Percentiles rank a stretch among this genome's conserved stretches.
These are phyloP conservation scores for Acanthamoeba culbertsoni DNA, from an alignment of 208 protist species.

Conservation along the genomic window DNA sequence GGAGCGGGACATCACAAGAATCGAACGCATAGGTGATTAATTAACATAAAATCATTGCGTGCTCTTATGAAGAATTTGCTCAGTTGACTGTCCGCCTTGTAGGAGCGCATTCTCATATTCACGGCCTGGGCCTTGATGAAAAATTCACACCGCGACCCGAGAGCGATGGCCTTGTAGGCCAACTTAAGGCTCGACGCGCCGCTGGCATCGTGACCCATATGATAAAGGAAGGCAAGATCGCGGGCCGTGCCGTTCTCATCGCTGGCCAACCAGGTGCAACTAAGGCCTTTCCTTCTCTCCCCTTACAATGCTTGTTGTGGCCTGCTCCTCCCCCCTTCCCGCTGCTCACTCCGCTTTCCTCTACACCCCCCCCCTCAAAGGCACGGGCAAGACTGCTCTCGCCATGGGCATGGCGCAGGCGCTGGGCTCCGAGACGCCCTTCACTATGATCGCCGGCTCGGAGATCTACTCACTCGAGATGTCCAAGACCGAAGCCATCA, in stretches of 20 bases:
- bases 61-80: too few relatives aligned
- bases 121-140: slow-evolving; percentile 98
- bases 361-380: too few relatives aligned
- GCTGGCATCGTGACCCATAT: slow-evolving; percentile 92
- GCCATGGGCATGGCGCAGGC: slow-evolving; percentile 98
- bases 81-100: background rate
- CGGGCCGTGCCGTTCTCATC: slow-evolving; percentile 98
- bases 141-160: slow-evolving; percentile 91
- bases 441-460: slow-evolving; percentile 98
- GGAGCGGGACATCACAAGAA: slow-evolving; percentile 94
- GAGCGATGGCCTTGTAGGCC: slow-evolving; percentile 99
- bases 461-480: slow-evolving; percentile 99
- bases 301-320: background rate
- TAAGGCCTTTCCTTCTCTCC: background rate
- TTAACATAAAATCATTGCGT: too few relatives aligned
- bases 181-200: slow-evolving; percentile 84
- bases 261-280: slow-evolving; percentile 94
- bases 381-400: slow-evolving; percentile 98
- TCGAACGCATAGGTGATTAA: slow-evolving; percentile 93
- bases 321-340: background rate
- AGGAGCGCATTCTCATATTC: slow-evolving; percentile 99
- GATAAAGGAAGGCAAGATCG: slow-evolving; percentile 99
- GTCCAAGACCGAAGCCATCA: slow-evolving; percentile 99
- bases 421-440: slow-evolving; percentile 97
- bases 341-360: background rate